These are phyloP conservation scores for Ramularia endophylla DNA, from an alignment of 2,329 filamentous ascomycete genomes.

Conservation along the genomic window DNA sequence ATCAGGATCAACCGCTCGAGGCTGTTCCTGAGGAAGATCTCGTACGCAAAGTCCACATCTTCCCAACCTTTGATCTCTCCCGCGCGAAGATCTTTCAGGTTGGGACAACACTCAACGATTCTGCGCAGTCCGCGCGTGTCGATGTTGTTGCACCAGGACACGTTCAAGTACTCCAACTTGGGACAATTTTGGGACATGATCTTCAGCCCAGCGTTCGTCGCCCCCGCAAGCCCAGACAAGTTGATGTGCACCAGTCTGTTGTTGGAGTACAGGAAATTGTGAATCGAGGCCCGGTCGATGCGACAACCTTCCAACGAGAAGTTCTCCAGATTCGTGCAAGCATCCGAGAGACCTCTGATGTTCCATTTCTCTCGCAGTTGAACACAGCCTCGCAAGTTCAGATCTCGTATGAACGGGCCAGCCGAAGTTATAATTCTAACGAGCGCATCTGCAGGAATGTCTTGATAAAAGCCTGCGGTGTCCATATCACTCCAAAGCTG, in stretches of 20 bases:
- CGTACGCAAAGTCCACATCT: slow-evolving; percentile 62
- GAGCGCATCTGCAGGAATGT: slow-evolving; percentile 78
- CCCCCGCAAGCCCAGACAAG: slow-evolving; percentile 70
- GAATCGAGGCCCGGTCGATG: slow-evolving; percentile 70
- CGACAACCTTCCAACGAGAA: slow-evolving; percentile 85
- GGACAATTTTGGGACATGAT: slow-evolving; percentile 78
- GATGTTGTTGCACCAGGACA: slow-evolving; percentile 89
- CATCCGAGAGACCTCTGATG: slow-evolving; percentile 69
- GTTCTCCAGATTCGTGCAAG: slow-evolving; percentile 80
- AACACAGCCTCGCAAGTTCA: slow-evolving; percentile 87
- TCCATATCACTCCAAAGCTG: slow-evolving; percentile 88
- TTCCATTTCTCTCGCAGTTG: slow-evolving; percentile 80
- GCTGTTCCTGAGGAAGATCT: slow-evolving; percentile 72
- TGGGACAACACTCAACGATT: slow-evolving; percentile 66
- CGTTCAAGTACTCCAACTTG: slow-evolving; percentile 75
- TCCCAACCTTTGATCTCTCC: slow-evolving; percentile 78
- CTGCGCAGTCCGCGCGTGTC: slow-evolving; percentile 68
- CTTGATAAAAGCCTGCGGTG: slow-evolving; percentile 68
- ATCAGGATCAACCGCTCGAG: slow-evolving; percentile 77
- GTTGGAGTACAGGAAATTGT: slow-evolving; percentile 76
- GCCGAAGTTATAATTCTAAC: slow-evolving; percentile 78
- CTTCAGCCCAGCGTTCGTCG: slow-evolving; percentile 78
- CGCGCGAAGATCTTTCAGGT: slow-evolving; percentile 71
- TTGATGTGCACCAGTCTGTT: slow-evolving; percentile 76
- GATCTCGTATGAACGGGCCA: slow-evolving; percentile 81